These are phyloP conservation scores for Citrullus mucosospermus DNA, from an alignment of 306 rosid genomes.

Conservation along the genomic window DNA sequence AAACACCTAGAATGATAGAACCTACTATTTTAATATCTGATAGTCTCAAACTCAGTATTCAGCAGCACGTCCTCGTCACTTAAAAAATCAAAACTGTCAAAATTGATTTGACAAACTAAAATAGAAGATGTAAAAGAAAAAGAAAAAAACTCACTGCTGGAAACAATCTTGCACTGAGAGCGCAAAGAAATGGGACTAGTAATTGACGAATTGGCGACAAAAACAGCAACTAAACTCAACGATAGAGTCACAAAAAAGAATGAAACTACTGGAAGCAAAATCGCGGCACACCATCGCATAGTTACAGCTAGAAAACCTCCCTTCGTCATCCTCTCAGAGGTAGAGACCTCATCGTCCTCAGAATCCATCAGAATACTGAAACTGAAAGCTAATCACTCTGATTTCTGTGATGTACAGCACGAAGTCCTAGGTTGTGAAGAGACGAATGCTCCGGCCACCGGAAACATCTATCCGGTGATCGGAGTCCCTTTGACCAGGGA, in stretches of 20 bases:
- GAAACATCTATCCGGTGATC: slow-evolving; percentile 69
- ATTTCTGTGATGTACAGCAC: background rate
- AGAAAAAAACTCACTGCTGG: slow-evolving; percentile 41
- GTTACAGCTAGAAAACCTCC: slow-evolving; percentile 13
- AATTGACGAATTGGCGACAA: slow-evolving; percentile 37
- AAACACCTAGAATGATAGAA: background rate
- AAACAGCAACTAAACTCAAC: slow-evolving; percentile 25
- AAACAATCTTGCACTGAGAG: slow-evolving; percentile 80
- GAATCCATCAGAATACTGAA: slow-evolving; percentile 41
- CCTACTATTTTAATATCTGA: background rate
- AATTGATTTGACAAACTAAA: background rate
- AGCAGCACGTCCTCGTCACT: background rate
- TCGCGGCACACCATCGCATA: slow-evolving; percentile 34
- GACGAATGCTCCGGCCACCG: slow-evolving; percentile 48
- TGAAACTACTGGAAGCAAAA: slow-evolving; percentile 30
- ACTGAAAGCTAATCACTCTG: background rate
- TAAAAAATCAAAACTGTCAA: background rate
- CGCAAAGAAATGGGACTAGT: slow-evolving; percentile 48
- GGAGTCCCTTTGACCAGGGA: slow-evolving; percentile 14
- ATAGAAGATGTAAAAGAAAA: background rate
- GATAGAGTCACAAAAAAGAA: slow-evolving; percentile 34
- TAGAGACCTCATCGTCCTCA: slow-evolving; percentile 18
- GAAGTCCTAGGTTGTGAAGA: background rate
- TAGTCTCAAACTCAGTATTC: background rate
- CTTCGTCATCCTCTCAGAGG: slow-evolving; percentile 8